Conservation (phyloP, 768 basidiomycete species). For the Termitomyces sp. region DNA sequence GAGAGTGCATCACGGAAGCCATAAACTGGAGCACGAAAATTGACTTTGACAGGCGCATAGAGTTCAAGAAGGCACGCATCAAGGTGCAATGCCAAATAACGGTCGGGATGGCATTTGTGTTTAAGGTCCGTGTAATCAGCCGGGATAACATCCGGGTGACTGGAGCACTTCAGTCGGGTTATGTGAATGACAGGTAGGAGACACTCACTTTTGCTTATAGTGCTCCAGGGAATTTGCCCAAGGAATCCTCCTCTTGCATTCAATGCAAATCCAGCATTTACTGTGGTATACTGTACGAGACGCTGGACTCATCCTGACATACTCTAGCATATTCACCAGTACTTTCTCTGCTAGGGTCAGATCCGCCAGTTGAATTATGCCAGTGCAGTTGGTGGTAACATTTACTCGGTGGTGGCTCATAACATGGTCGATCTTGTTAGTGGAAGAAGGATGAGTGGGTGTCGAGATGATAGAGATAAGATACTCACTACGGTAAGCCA, state of each 20-base stretch:
- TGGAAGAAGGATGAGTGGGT: not conserved
- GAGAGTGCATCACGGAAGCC: constrained; percentile 5
- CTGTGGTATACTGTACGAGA: not conserved
- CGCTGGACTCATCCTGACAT: constrained; percentile 2
- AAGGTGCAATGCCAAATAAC: constrained; percentile 1
- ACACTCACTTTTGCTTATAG: not conserved
- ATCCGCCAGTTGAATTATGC: not conserved
- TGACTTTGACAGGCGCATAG: not conserved
- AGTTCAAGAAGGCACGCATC: not conserved
- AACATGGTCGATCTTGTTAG: not conserved
- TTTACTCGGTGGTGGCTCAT: not conserved
- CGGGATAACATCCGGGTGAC: not conserved
- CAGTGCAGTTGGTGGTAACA: not conserved
- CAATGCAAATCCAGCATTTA: constrained; percentile 2
- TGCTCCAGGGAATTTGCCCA: constrained; percentile 3
- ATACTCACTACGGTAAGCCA: constrained; percentile 10
- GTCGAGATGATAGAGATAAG: not conserved
- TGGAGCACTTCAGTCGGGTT: not conserved
- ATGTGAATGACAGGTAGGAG: not conserved
- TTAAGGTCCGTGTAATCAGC: not conserved
- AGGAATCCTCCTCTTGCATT: constrained; percentile 3
- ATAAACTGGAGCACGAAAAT: not conserved
- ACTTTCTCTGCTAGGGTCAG: not conserved
- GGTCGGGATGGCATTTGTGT: not conserved
- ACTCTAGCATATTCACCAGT: constrained; percentile 1